Percentiles rank a stretch among this genome's conserved stretches.
These are phyloP conservation scores for Claviceps sorghi DNA, from an alignment of 2,329 filamentous ascomycete genomes.

Conservation along the genomic window DNA sequence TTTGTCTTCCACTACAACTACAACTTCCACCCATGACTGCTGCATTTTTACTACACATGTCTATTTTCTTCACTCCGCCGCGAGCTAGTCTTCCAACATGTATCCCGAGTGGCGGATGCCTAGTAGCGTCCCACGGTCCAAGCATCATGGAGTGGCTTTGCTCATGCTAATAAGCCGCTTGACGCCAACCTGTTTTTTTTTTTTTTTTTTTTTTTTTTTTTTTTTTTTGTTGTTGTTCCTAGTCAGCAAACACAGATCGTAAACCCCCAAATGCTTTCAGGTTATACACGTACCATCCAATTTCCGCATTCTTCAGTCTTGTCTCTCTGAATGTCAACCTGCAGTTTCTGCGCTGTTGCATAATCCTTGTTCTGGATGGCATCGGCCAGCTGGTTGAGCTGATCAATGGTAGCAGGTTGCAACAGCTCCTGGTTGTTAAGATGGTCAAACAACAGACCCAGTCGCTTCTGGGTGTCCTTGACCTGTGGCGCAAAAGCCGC, in stretches of 20 bases:
- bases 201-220: too few species aligned
- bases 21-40: not conserved
- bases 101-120: not conserved
- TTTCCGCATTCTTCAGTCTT: constrained; percentile 69
- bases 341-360: constrained; percentile 49
- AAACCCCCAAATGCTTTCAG: not conserved
- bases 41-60: not conserved
- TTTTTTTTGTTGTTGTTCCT: too few species aligned
- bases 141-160: constrained; percentile 48
- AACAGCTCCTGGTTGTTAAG: constrained; percentile 90
- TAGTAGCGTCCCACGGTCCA: not conserved
- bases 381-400: constrained; percentile 48
- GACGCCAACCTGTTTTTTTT: constrained; percentile 45
- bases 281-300: constrained; percentile 61
- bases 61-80: not conserved
- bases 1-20: not conserved
- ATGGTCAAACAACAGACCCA: constrained; percentile 91
- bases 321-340: constrained; percentile 61
- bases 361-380: constrained; percentile 58
- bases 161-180: constrained; percentile 70
- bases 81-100: not conserved
- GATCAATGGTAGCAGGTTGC: constrained; percentile 59
- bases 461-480: constrained; percentile 81
- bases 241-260: constrained; percentile 24
- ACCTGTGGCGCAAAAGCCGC: constrained; percentile 78